These are phyloP conservation scores for Aspergillus nomiae DNA, from an alignment of 2,329 filamentous ascomycete species.

Conservation along the genomic window DNA sequence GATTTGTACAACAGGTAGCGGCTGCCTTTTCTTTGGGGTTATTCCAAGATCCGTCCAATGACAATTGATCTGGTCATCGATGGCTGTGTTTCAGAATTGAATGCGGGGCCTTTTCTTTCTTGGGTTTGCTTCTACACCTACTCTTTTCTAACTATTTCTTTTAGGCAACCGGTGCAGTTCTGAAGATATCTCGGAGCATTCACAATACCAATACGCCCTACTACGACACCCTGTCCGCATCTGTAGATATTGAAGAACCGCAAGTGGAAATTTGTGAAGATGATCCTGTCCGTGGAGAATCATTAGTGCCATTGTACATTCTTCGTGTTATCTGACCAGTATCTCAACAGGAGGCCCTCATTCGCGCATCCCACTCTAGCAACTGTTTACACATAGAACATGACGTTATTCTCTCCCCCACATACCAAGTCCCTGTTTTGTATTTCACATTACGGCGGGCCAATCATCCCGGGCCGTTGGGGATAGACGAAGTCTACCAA, in stretches of 20 bases:
- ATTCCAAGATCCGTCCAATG: background rate
- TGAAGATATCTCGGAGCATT: conserved; percentile 33
- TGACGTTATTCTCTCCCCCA: conserved; percentile 73
- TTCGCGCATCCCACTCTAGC: conserved; percentile 34
- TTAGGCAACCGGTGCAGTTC: conserved; percentile 29
- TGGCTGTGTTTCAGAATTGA: conserved; percentile 1
- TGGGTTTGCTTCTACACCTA: background rate
- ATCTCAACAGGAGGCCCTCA: conserved; percentile 43
- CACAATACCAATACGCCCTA: conserved; percentile 11
- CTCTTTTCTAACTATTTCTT: conserved; percentile 14
- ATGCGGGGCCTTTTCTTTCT: background rate
- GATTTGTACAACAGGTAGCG: conserved; percentile 34
- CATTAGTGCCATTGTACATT: conserved; percentile 9
- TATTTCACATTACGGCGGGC: conserved; percentile 71
- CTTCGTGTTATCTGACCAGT: conserved; percentile 32
- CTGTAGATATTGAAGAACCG: conserved; percentile 17
- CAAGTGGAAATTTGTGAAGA: conserved; percentile 29
- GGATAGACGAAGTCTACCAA: conserved; percentile 70
- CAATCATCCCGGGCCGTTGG: conserved; percentile 57
- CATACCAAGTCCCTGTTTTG: conserved; percentile 73
- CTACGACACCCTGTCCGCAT: conserved; percentile 12
- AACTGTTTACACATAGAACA: conserved; percentile 61
- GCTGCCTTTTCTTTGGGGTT: conserved; percentile 1
- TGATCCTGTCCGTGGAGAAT: conserved; percentile 30
- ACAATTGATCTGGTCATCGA: background rate